Evolutionary conservation across 2,329 filamentous ascomycete species (phyloP).

Genomic region (Colletotrichum shisoi): DNA sequence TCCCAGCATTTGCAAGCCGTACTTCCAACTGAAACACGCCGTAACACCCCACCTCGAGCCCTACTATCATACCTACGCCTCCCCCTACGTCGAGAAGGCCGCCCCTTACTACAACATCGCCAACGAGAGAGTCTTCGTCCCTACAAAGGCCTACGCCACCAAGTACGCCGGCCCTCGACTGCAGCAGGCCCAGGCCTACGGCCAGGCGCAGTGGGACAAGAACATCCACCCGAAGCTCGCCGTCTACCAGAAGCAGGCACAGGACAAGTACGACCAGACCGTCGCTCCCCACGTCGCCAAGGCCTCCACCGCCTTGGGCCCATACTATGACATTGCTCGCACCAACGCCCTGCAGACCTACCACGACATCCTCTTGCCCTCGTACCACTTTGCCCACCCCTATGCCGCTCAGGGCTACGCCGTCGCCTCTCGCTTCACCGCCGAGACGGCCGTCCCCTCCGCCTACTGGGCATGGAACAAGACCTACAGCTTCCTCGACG

Average conservation of each 20-base stretch:
- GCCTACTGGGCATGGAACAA: constrained; percentile 74
- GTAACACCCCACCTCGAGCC: constrained; percentile 80
- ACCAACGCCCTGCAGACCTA: constrained; percentile 73
- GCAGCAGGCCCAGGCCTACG: constrained; percentile 71
- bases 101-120: constrained; percentile 76
- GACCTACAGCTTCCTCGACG: constrained; percentile 74
- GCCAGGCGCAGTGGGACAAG: constrained; percentile 77
- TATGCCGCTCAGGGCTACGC: constrained; percentile 75
- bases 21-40: constrained; percentile 70
- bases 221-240: constrained; percentile 77
- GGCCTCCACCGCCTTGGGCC: constrained; percentile 64
- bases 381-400: constrained; percentile 76
- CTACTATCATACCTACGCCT: constrained; percentile 85
- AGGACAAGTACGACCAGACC: constrained; percentile 71
- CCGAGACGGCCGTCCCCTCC: constrained; percentile 75
- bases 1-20: constrained; percentile 82
- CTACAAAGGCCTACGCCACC: constrained; percentile 70
- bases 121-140: constrained; percentile 72
- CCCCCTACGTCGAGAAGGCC: constrained; percentile 79
- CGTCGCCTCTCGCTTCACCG: constrained; percentile 70
- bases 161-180: constrained; percentile 79
- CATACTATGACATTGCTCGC: constrained; percentile 75
- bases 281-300: constrained; percentile 78
- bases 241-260: constrained; percentile 67
- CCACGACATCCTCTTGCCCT: constrained; percentile 75